These are phyloP conservation scores for Achaetomiella virescens DNA, from an alignment of 495 filamentous ascomycete species.

Conservation along the genomic window DNA sequence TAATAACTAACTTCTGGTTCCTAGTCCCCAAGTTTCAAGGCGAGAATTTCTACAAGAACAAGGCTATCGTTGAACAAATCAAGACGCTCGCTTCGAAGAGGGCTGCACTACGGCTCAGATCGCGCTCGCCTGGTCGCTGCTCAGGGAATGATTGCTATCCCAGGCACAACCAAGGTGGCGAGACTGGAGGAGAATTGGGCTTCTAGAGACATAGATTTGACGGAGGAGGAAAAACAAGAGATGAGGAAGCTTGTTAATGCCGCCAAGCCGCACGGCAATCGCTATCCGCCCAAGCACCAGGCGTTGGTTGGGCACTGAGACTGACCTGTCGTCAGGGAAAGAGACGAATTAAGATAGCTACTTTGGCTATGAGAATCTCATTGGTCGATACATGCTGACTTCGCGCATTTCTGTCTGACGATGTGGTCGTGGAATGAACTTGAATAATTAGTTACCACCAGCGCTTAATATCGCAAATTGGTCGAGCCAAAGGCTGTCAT, in stretches of 20 bases:
- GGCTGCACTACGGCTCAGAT: conserved; percentile 37
- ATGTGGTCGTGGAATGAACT: too few species aligned
- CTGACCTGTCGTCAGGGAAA: too few species aligned
- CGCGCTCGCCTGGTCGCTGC: conserved; percentile 43
- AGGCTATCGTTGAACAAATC: conserved; percentile 39
- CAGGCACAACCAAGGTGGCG: conserved; percentile 42
- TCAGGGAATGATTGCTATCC: conserved; percentile 44
- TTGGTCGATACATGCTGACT: too few species aligned
- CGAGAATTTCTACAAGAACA: conserved; percentile 47
- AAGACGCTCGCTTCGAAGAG: conserved; percentile 38
- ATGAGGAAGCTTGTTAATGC: not conserved
- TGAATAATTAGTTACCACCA: too few species aligned
- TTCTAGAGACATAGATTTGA: not conserved
- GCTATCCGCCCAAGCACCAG: too few species aligned
- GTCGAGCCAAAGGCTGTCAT: too few species aligned
- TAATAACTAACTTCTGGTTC: not conserved
- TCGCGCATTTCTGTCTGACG: too few species aligned
- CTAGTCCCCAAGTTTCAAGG: conserved; percentile 45
- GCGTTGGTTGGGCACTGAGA: too few species aligned
- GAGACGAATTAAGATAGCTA: too few species aligned
- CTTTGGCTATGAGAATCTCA: too few species aligned
- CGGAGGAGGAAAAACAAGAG: not conserved
- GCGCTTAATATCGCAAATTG: too few species aligned
- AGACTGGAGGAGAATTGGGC: conserved; percentile 36
- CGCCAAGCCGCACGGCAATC: not conserved